A percentile compares a stretch with the other conserved stretches of the same genome.
Evolutionary conservation across 2,329 filamentous ascomycete species (phyloP).

Genomic region (Beauveria australis): DNA sequence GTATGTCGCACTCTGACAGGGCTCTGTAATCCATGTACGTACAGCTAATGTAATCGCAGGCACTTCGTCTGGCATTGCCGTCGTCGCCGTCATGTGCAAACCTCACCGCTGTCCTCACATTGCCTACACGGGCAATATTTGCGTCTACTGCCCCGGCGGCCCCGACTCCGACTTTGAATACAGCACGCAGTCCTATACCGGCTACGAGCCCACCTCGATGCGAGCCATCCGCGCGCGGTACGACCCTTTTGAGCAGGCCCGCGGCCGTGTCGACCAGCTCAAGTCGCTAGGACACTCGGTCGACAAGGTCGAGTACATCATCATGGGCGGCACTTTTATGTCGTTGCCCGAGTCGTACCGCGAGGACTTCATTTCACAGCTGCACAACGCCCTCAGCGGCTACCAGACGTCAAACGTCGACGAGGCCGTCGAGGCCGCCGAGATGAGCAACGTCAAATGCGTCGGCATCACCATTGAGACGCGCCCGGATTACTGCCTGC

Average conservation of each 20-base stretch:
- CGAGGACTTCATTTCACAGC: constrained; percentile 86
- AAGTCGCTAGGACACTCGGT: constrained; percentile 93
- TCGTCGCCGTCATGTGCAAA: constrained; percentile 99
- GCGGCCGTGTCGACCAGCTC: constrained; percentile 92
- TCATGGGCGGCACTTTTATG: constrained; percentile 99
- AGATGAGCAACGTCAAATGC: constrained; percentile 96
- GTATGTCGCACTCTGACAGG: constrained; percentile 31
- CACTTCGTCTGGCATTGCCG: constrained; percentile 92
- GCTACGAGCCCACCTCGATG: constrained; percentile 98
- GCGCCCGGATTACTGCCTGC: constrained; percentile 89
- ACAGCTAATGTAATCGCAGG: constrained; percentile 37
- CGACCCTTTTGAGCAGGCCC: constrained; percentile 94
- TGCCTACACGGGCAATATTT: constrained; percentile 97
- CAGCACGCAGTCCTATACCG: constrained; percentile 96
- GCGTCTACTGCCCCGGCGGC: constrained; percentile 95
- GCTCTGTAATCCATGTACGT: not conserved
- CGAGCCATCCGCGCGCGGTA: constrained; percentile 93
- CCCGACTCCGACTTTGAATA: constrained; percentile 99
- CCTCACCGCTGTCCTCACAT: constrained; percentile 97
- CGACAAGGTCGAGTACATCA: constrained; percentile 99
- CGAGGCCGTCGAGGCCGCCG: constrained; percentile 86
- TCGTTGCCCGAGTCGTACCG: constrained; percentile 82
- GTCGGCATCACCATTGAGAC: constrained; percentile 99
- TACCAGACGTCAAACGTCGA: constrained; percentile 93
- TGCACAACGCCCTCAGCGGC: constrained; percentile 93